Percentiles rank a stretch among this genome's conserved stretches.
These are phyloP conservation scores for Penicillium corylophilum DNA, from an alignment of 2,329 filamentous ascomycete genomes.

Conservation along the genomic window DNA sequence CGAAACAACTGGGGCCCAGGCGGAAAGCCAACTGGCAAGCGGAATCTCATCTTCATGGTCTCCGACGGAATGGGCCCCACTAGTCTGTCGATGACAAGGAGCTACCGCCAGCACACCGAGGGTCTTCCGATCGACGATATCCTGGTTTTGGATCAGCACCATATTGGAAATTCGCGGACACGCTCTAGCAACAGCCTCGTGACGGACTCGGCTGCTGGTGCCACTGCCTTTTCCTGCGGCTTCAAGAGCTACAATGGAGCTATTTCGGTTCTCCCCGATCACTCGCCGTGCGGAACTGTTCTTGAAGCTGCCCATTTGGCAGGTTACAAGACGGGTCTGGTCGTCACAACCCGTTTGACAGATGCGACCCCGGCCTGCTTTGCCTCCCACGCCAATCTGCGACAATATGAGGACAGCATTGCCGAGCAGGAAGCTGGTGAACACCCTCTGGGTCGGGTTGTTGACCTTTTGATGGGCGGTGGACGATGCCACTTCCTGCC, in stretches of 20 bases:
- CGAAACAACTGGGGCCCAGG: constrained; percentile 37
- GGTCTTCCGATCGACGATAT: constrained; percentile 72
- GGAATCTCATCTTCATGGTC: constrained; percentile 98
- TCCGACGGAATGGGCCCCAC: constrained; percentile 98
- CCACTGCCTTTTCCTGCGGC: constrained; percentile 91
- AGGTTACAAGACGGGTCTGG: constrained; percentile 88
- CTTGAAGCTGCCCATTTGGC: constrained; percentile 90
- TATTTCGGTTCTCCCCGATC: constrained; percentile 83
- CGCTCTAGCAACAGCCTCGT: constrained; percentile 80
- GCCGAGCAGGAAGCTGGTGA: constrained; percentile 89
- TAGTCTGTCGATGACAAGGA: constrained; percentile 80
- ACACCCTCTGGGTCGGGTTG: constrained; percentile 78
- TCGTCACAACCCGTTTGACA: constrained; percentile 91
- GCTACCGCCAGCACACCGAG: constrained; percentile 76
- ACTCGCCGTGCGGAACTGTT: constrained; percentile 83
- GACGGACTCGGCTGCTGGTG: constrained; percentile 94
- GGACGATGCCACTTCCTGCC: constrained; percentile 91
- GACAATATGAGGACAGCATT: constrained; percentile 83
- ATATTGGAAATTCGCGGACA: constrained; percentile 87
- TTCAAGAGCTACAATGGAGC: constrained; percentile 96
- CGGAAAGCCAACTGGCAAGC: constrained; percentile 62
- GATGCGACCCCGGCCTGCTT: constrained; percentile 97
- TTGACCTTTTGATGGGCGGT: constrained; percentile 90
- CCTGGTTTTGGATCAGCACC: constrained; percentile 78
- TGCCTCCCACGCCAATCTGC: constrained; percentile 77